Percentiles rank a stretch among this genome's conserved stretches.
Evolutionary conservation across 2,329 filamentous ascomycete species (phyloP).

Genomic region (Ambrosiella beaveri): DNA sequence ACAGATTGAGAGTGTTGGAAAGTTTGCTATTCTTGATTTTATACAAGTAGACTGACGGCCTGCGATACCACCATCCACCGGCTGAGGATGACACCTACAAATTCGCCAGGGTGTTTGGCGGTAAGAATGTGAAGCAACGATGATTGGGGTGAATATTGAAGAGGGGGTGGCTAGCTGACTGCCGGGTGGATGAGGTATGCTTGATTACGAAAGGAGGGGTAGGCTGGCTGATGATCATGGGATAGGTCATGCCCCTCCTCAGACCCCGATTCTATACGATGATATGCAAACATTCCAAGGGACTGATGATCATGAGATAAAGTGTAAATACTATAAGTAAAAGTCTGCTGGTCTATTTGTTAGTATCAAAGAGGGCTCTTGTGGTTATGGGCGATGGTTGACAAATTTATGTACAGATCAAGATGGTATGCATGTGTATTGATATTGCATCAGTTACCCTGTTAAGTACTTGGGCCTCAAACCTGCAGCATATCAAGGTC

Average conservation of each 20-base stretch:
- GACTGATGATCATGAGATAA: neutral
- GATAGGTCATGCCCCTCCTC: neutral
- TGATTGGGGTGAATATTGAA: neutral
- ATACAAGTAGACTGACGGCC: too few relatives aligned
- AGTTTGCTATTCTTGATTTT: too few relatives aligned
- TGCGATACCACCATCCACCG: too few relatives aligned
- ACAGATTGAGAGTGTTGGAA: too few relatives aligned
- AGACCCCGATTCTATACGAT: neutral
- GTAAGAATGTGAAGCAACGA: neutral
- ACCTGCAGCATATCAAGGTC: too few relatives aligned
- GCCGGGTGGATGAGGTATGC: neutral
- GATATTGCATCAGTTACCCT: too few relatives aligned
- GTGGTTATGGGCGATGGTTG: neutral
- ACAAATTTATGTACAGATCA: too few relatives aligned
- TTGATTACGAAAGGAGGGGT: neutral
- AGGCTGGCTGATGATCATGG: neutral
- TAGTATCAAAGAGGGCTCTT: neutral
- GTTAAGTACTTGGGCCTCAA: too few relatives aligned
- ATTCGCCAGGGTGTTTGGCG: too few relatives aligned
- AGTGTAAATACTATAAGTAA: neutral
- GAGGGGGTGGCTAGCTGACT: neutral
- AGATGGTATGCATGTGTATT: too few relatives aligned
- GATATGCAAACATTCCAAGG: neutral
- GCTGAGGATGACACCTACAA: too few relatives aligned
- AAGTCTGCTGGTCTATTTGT: neutral